Conservation (phyloP, 768 basidiomycete genomes). For the Podaxis sp. region DNA sequence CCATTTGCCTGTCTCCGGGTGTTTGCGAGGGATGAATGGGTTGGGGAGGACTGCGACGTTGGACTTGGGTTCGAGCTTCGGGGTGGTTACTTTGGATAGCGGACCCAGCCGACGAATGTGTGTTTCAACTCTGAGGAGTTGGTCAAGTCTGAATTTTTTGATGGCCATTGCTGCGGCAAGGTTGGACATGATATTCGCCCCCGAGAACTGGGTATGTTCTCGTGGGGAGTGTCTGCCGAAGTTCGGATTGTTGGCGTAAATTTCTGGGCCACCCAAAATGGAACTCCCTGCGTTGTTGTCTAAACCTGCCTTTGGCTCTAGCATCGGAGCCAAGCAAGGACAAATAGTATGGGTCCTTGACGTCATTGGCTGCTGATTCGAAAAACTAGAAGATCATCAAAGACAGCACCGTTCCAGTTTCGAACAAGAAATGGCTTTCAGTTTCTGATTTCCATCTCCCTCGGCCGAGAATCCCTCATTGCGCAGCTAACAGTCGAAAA, state of each 20-base stretch:
- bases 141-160: slow-evolving; percentile 36
- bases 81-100: slow-evolving; percentile 32
- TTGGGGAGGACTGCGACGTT: slow-evolving; percentile 37
- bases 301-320: neutral
- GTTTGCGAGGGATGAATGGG: slow-evolving; percentile 66
- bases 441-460: neutral
- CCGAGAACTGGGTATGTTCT: neutral
- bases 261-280: neutral
- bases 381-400: neutral
- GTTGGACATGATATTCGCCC: slow-evolving; percentile 8
- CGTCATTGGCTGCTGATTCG: neutral
- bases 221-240: neutral
- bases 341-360: neutral
- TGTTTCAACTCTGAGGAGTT: slow-evolving; percentile 4
- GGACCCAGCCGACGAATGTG: slow-evolving; percentile 7
- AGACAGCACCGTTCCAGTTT: neutral
- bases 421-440: neutral
- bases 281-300: neutral
- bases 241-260: neutral
- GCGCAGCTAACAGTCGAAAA: neutral
- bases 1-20: slow-evolving; percentile 61
- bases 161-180: slow-evolving; percentile 26
- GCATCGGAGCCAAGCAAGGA: neutral
- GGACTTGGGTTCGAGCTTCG: slow-evolving; percentile 16
- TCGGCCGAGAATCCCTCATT: neutral